These are phyloP conservation scores for Botryotinia convoluta DNA, from an alignment of 2,329 filamentous ascomycete species.

Conservation along the genomic window DNA sequence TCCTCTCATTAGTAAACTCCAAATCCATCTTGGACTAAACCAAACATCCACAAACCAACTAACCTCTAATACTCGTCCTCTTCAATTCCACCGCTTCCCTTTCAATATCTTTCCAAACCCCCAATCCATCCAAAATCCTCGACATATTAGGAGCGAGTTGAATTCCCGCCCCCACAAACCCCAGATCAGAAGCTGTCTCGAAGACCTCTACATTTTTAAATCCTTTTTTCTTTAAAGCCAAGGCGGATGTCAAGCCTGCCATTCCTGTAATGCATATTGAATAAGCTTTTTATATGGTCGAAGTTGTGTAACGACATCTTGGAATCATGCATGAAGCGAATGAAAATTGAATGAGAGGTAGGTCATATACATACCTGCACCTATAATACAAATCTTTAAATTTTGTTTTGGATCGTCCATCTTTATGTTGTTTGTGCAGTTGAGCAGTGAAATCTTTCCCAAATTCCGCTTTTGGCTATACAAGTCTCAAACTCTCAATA, in stretches of 20 bases:
- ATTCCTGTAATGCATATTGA: conserved; percentile 53
- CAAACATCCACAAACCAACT: neutral
- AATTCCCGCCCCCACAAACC: conserved; percentile 81
- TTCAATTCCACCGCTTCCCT: conserved; percentile 65
- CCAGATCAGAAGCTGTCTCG: conserved; percentile 68
- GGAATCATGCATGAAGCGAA: neutral
- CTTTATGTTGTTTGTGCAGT: neutral
- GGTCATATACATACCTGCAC: neutral
- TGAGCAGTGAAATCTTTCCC: neutral
- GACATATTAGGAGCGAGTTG: conserved; percentile 82
- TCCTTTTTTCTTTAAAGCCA: conserved; percentile 72
- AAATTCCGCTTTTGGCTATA: neutral
- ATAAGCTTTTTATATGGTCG: neutral
- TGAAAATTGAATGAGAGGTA: too few relatives aligned
- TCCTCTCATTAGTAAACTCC: neutral
- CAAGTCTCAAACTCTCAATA: neutral
- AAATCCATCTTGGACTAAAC: neutral
- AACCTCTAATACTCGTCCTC: conserved; percentile 69
- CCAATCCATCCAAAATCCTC: conserved; percentile 68
- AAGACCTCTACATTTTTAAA: conserved; percentile 72
- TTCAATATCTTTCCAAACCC: conserved; percentile 70
- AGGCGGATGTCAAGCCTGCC: conserved; percentile 70
- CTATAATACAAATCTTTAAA: conserved; percentile 1
- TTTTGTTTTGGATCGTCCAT: neutral
- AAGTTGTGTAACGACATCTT: neutral